phyloP scores from a whole-genome alignment of 495 filamentous ascomycete genomes.

The Neurospora intermedia region DNA sequence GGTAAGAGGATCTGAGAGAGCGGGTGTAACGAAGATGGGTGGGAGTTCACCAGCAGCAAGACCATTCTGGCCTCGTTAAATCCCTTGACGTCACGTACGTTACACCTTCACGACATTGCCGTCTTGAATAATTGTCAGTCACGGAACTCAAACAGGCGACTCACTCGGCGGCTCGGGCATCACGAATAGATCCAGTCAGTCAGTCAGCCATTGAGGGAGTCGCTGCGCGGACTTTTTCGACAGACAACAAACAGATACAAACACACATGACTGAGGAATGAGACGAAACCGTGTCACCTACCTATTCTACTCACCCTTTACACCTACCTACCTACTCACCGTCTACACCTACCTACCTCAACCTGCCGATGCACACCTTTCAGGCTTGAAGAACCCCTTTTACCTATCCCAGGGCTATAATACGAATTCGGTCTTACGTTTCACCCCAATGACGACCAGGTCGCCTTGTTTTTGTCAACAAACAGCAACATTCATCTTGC shows the following conservation, averaged over 20 bases:
- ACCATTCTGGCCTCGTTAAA: neutral
- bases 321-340: neutral
- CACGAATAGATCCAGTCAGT: neutral
- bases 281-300: neutral
- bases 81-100: neutral
- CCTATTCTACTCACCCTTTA: neutral
- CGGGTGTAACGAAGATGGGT: neutral
- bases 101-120: neutral
- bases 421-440: neutral
- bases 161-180: neutral
- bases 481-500: neutral
- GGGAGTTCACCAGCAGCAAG: neutral
- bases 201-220: neutral
- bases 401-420: neutral
- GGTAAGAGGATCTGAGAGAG: conserved; percentile 16
- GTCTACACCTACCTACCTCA: neutral
- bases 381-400: neutral
- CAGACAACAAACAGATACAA: neutral
- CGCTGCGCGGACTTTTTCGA: neutral
- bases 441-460: neutral
- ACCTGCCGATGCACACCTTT: neutral
- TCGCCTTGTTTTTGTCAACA: neutral
- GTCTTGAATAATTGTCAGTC: neutral
- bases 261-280: neutral
- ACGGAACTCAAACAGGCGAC: neutral